Base-by-base conservation (phyloP, 163 green algal species). In the Chlamydomonas reinhardtii region DNA sequence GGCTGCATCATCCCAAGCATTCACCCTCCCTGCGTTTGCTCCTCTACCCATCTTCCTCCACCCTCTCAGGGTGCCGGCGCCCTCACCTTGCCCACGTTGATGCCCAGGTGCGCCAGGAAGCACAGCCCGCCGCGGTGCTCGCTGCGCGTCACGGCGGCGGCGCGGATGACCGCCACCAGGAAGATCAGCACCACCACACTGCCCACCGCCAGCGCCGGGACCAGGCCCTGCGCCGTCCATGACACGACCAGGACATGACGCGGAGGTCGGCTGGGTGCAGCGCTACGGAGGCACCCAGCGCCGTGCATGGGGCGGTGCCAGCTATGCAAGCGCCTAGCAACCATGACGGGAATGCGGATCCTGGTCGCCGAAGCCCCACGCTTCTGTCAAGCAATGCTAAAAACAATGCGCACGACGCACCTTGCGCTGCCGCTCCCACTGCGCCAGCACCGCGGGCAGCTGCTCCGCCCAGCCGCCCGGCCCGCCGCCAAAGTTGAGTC, bases 61-160 rank as follows among this genome's bases (percentile, higher is more conserved):
- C n/a, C n/a, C n/a, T n/a, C n/a, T n/a, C n/a, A n/a, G n/a, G n/a
- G n/a, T n/a, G n/a, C 25, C 9, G 17, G 52, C 56, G 15, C 35
- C 68, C 90, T 85, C 61, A 90, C 90, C 48, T 81, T 77, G 29
- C 90, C 90, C 15, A 93, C 86, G 34, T 87, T 79, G 54, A 94
- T 90, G 34, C 91, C 91, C 43, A 94, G 91, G 31, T 92, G 90
- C 25, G 91, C 86, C 70, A 94, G 88, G 66, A 94, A 90, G 77
- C 91, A 92, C 43, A 93, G 72, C 20, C 85, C 69, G 22, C 91
- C 91, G 27, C 81, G 37, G 22, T 92, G 86, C 80, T 91, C 79
- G 2, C 48, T 68, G 25, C 81, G 79, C 61, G 89, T 85, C 35
- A 79, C 90, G 3, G 83, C 88, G 20, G 86, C 89, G 35, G 91